Conservation (phyloP, 2,329 filamentous ascomycete genomes). For the Phyllosticta citriasiana region DNA sequence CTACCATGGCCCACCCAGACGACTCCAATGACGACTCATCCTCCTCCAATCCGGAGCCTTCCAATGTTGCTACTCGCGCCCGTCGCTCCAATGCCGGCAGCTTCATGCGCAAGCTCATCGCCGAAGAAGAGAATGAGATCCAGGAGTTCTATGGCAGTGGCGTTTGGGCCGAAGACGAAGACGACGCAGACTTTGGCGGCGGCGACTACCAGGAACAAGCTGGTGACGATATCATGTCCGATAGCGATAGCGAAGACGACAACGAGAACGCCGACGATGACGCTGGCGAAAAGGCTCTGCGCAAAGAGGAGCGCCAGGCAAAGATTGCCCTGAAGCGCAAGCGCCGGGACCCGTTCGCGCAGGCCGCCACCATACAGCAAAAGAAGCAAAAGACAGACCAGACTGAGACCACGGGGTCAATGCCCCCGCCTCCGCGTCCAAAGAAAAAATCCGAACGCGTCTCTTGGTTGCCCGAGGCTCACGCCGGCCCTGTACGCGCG, state of each 20-base stretch:
- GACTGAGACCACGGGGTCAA: slow-evolving; percentile 37
- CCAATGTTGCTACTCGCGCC: slow-evolving; percentile 28
- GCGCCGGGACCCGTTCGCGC: slow-evolving; percentile 37
- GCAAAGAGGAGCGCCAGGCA: slow-evolving; percentile 63
- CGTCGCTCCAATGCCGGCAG: slow-evolving; percentile 31
- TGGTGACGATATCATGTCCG: slow-evolving; percentile 66
- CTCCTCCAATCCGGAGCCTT: slow-evolving; percentile 16
- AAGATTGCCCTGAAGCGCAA: slow-evolving; percentile 63
- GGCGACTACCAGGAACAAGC: slow-evolving; percentile 40
- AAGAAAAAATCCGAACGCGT: slow-evolving; percentile 64
- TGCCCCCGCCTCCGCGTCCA: slow-evolving; percentile 18
- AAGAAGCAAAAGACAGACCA: slow-evolving; percentile 22
- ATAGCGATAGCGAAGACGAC: slow-evolving; percentile 69
- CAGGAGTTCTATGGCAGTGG: slow-evolving; percentile 18
- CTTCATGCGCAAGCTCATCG: slow-evolving; percentile 30
- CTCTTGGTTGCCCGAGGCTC: slow-evolving; percentile 56
- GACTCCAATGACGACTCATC: slow-evolving; percentile 12
- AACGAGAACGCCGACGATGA: slow-evolving; percentile 57
- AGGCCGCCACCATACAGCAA: slow-evolving; percentile 32
- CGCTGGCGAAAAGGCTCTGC: slow-evolving; percentile 78
- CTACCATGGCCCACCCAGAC: slow-evolving; percentile 13
- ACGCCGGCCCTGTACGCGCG: slow-evolving; percentile 52
- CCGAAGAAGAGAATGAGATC: slow-evolving; percentile 28
- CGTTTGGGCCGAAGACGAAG: slow-evolving; percentile 58
- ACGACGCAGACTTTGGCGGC: slow-evolving; percentile 39